These are phyloP conservation scores for Colletotrichum sp. DNA, from an alignment of 2,329 filamentous ascomycete species.

Conservation along the genomic window DNA sequence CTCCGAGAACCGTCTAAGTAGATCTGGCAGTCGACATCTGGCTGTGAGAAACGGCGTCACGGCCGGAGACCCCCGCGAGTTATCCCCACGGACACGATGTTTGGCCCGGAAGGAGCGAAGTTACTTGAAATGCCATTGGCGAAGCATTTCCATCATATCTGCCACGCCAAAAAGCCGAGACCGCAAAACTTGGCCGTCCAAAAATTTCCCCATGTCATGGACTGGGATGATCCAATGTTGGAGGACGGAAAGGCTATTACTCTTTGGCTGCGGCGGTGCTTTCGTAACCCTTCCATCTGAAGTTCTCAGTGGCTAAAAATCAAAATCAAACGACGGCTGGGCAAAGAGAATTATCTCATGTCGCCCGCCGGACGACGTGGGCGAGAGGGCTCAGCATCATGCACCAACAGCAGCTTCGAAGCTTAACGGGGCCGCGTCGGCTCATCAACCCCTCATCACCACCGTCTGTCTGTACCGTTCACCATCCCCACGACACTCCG, in stretches of 20 bases:
- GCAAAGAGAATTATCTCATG: background rate
- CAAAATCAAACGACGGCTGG: background rate
- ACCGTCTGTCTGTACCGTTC: conserved; percentile 12
- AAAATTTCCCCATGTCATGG: background rate
- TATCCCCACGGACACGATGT: background rate
- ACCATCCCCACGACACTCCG: background rate
- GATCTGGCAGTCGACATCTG: background rate
- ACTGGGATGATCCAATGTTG: background rate
- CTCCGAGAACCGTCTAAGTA: background rate
- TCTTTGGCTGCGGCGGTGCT: conserved; percentile 3
- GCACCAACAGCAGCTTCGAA: conserved; percentile 11
- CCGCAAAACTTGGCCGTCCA: background rate
- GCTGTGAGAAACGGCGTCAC: background rate
- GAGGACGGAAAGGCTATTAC: background rate
- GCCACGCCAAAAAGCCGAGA: conserved; percentile 9
- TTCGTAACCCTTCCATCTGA: conserved; percentile 18
- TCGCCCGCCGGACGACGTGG: conserved; percentile 5
- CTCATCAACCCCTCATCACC: conserved; percentile 8
- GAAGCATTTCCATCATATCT: background rate
- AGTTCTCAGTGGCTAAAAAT: background rate
- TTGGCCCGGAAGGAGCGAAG: background rate
- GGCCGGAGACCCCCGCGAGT: background rate
- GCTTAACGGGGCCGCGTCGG: conserved; percentile 19
- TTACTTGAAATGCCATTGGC: background rate
- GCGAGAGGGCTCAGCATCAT: conserved; percentile 20